Evolutionary conservation across 192 early-diverging fungal species (phyloP), one percentile per base, ranked within the genome.

Genomic region (Podila minutissima): DNA sequence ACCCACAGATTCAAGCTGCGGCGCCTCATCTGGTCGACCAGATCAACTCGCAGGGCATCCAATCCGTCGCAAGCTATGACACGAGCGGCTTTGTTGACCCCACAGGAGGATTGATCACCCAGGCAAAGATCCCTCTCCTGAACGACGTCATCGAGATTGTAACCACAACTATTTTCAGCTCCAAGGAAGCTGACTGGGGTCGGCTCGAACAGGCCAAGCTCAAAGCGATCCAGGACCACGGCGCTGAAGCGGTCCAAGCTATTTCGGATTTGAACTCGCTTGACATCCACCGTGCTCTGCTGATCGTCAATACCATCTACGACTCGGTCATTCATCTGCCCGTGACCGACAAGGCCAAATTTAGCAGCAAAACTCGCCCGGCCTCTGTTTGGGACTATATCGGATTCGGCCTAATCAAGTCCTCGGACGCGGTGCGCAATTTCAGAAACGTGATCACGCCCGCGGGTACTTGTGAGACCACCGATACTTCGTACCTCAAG

Each of bases 341-440:
- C n/a, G 51, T 66, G 24, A 59, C 57, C 38, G 64, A 65, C 31
- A 81, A 81, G 67, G 66, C 68, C n/a, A 65, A 55, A 0, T 62
- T 51, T 24, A 64, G 41, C n/a, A 64, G 53, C 13, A 46, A 46
- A 12, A 4, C 41, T 17, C 2, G 48, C 5, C 28, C 46, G 38
- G 5, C 20, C 35, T 35, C 62, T 15, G 29, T 41, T 24, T 81
- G 66, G 77, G 71, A 81, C 37, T 35, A 53, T 32, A 66, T 81
- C 12, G 71, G 77, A 11, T 51, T 73, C 31, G 69, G 77, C n/a
- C 37, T 81, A 57, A 81, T 81, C 32, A 81, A 68, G 58, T 69
- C 77, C 8, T 81, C 77, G 0, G 55, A 81, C n/a, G 64, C 71
- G 2, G 62, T 69, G 59, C 67, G 49, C 60, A 73, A 53, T 53